Base-by-base conservation (phyloP, 164 flowering plant genomes). In the Aristolochia californica region DNA sequence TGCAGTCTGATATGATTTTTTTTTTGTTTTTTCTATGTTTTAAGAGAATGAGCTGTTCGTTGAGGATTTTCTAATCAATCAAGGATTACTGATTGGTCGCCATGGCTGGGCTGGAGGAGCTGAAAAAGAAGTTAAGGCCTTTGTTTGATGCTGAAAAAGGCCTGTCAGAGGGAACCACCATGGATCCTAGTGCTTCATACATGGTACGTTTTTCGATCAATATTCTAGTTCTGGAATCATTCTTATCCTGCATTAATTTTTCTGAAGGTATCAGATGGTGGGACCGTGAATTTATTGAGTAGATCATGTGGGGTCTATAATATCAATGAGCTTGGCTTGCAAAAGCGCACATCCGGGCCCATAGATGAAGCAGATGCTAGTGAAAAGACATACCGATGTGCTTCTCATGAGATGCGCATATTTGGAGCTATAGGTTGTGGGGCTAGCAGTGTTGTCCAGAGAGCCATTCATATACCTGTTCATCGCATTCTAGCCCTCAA, bases 391-490 rank as follows among this genome's bases (percentile, higher is more conserved):
- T 94, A 85, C 48, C 77, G 74, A 0, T 87, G 96, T 84, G 97
- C 95, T 44, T 89, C 99, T n/a, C 87, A 75, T 66, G 99, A 94
- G 79, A 94, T 90, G 96, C 79, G 87, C 68, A 64, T 86, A 40
- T 94, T 90, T 72, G 99, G 99, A 61, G 80, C 99, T 49, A 90
- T 94, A 47, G 99, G 97, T 23, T 83, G 96, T 69, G 99, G 96
- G 51, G 97, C 99, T n/a, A 94, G 97, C 69, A 94, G 99, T 72
- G 83, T 94, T 63, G 97, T 90, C 49, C 99, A 90, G 70, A 81
- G 99, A 80, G 99, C 97, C 62, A 78, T 94, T 52, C 96, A 94
- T 69, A 83, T 87, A 56, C 97, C 99, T 8, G 75, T 67, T 57
- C 96, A 94, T 63, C 75, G 93, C 62, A 85, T 90, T 65, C 66